A percentile compares a stretch with the other conserved stretches of the same genome.
Evolutionary conservation across 2,329 filamentous ascomycete genomes (phyloP).

Genomic region (Emergomyces orientalis): DNA sequence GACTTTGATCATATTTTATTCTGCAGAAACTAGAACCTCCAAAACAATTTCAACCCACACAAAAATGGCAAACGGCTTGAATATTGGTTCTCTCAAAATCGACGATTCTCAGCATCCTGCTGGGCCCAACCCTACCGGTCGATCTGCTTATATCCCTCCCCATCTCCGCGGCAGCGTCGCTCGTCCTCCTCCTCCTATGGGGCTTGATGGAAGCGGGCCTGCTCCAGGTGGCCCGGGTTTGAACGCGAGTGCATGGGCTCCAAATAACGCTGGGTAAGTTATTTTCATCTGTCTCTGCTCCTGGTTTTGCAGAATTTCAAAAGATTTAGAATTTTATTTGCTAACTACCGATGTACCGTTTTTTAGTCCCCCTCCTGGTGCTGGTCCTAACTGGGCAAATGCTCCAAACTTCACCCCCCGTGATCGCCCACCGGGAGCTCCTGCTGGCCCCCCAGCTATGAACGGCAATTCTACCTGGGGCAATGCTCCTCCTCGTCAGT

Average conservation of each 20-base stretch:
- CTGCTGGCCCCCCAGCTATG: constrained; percentile 13
- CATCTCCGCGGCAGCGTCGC: constrained; percentile 45
- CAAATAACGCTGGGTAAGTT: constrained; percentile 20
- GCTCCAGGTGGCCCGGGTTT: constrained; percentile 21
- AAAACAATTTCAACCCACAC: background rate
- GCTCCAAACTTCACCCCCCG: constrained; percentile 49
- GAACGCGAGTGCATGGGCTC: constrained; percentile 30
- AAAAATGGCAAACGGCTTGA: constrained; percentile 46
- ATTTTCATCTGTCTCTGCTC: constrained; percentile 28
- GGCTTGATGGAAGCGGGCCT: constrained; percentile 31
- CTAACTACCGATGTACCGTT: constrained; percentile 19
- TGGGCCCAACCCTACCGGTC: constrained; percentile 40
- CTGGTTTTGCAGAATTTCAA: background rate
- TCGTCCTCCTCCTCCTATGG: constrained; percentile 24
- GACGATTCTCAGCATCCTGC: constrained; percentile 55
- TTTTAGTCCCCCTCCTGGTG: constrained; percentile 18
- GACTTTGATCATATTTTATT: background rate
- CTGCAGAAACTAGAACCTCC: constrained; percentile 1
- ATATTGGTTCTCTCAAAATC: constrained; percentile 49
- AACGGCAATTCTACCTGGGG: constrained; percentile 34
- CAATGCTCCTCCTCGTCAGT: constrained; percentile 36
- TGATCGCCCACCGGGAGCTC: constrained; percentile 20
- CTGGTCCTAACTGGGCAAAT: constrained; percentile 43
- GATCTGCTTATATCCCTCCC: constrained; percentile 57
- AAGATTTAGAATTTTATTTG: background rate